Percentiles rank a stretch among this genome's conserved stretches.
phyloP scores from a whole-genome alignment of 2,329 filamentous ascomycete species.

The Aureobasidium subglaciale region DNA sequence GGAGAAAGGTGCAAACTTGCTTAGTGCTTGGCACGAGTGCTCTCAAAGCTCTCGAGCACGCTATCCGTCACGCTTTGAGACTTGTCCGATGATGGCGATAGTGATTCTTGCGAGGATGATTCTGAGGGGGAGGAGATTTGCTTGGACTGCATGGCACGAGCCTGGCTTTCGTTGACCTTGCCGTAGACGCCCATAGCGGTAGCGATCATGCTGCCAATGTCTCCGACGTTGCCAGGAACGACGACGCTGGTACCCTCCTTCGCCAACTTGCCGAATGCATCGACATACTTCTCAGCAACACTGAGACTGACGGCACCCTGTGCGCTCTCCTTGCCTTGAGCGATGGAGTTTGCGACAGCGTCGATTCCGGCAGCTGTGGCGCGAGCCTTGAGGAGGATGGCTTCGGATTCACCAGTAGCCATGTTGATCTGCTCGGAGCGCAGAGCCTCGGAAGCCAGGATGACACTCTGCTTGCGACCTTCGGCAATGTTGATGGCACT shows the following conservation, averaged over 20 bases:
- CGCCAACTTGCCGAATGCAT: constrained; percentile 84
- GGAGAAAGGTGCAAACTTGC: neutral
- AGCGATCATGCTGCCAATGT: constrained; percentile 94
- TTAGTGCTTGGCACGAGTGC: constrained; percentile 30
- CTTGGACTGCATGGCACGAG: constrained; percentile 56
- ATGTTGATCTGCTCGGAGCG: constrained; percentile 87
- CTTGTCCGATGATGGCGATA: neutral
- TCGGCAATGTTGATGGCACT: constrained; percentile 98
- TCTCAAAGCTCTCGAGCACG: constrained; percentile 35
- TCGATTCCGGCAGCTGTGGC: constrained; percentile 87
- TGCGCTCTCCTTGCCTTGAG: constrained; percentile 64
- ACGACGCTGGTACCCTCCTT: constrained; percentile 94
- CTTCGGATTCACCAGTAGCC: constrained; percentile 87
- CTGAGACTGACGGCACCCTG: constrained; percentile 78
- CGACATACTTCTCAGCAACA: constrained; percentile 96
- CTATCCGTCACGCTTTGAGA: constrained; percentile 27
- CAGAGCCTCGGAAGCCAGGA: constrained; percentile 87
- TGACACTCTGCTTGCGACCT: constrained; percentile 93
- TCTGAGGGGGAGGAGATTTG: constrained; percentile 16
- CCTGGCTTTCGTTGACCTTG: constrained; percentile 78
- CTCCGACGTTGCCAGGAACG: constrained; percentile 92
- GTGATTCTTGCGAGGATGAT: constrained; percentile 2
- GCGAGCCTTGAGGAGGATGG: constrained; percentile 75
- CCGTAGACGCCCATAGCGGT: constrained; percentile 93
- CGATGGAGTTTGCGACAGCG: constrained; percentile 66